Evolutionary conservation across 2,329 filamentous ascomycete genomes (phyloP), one percentile per base, ranked within the genome.

Genomic region (Ascochyta fabae): DNA sequence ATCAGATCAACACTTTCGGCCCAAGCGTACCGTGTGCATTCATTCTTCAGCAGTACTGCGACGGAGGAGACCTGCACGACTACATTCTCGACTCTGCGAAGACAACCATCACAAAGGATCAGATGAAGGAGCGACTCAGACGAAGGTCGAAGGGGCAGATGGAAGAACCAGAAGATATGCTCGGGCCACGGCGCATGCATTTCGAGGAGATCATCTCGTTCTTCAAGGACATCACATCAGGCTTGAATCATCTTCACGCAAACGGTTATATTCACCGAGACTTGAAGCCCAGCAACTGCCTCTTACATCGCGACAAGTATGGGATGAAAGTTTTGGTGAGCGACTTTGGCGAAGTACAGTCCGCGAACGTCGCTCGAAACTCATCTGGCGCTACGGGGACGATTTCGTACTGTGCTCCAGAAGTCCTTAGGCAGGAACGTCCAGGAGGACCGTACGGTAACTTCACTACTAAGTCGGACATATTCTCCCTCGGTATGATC

Each of bases 401-500:
- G 0, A 95, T 99, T 41, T 98, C 94, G 0, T 99, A 97, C 75
- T 99, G 95, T 75, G 95, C 95, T 0, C 95, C 95, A 0, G 95
- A 99, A 75, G 96, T 99, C 0, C 80, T 99, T 27, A 87, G 84
- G 46, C 84, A 84, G 62, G 88, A 83, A 33, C 76, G 72, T 39
- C 77, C 84, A 0, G 82, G 81, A 26, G 94, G 94, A 0, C 84
- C 84, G 0, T 94, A 91, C 66, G 92, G 90, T 7, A 96, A 98
- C 71, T 99, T 99, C 69, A 96, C 92, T 0, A 93, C 91, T 24
- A 99, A 98, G 71, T 97, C 93, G 0, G 95, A 99, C 70, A 90
- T 99, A n/a, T 99, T 99, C 75, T 97, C 93, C 1, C 80, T 99
- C 0, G 95, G 95, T 44, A 97, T 99, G 94, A 98, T 98, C 52